These are phyloP conservation scores for Rhizoclosmatium globosum DNA, from an alignment of 192 early-diverging fungal genomes.

Conservation along the genomic window DNA sequence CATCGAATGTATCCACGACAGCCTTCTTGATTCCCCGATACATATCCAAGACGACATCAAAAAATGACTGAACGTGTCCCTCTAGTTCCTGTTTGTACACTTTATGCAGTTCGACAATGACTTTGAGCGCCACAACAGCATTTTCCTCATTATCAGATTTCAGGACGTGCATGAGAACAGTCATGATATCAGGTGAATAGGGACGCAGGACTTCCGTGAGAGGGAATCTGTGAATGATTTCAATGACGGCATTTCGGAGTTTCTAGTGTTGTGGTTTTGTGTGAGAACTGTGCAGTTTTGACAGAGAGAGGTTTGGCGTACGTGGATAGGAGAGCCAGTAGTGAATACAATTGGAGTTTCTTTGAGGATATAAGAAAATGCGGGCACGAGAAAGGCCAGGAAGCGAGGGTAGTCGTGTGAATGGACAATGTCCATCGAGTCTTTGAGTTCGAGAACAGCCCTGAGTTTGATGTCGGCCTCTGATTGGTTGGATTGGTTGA, in stretches of 20 bases:
- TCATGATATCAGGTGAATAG: constrained; percentile 81
- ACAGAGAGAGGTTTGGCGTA: constrained; percentile 35
- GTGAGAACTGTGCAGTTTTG: not conserved
- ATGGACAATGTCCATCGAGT: constrained; percentile 92
- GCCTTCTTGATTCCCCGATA: constrained; percentile 92
- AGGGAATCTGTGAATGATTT: constrained; percentile 93
- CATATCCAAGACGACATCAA: constrained; percentile 92
- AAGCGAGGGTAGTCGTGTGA: constrained; percentile 83
- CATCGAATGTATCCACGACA: constrained; percentile 83
- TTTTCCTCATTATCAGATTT: constrained; percentile 98
- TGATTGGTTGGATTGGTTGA: constrained; percentile 29
- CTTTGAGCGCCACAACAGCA: constrained; percentile 89
- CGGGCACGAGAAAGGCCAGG: constrained; percentile 81
- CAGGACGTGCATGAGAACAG: constrained; percentile 77
- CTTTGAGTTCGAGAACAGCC: constrained; percentile 85
- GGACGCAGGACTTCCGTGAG: constrained; percentile 83
- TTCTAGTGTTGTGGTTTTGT: constrained; percentile 60
- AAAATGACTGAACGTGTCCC: constrained; percentile 86
- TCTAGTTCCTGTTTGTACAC: constrained; percentile 83
- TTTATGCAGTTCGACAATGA: constrained; percentile 95
- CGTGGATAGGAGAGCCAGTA: constrained; percentile 79
- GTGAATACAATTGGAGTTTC: constrained; percentile 68
- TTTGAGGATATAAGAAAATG: constrained; percentile 78
- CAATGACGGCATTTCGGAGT: constrained; percentile 86
- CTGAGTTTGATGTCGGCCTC: constrained; percentile 76